phyloP scores from a whole-genome alignment of 1,284 basidiomycete species.

The Melampsora occidentalis region DNA sequence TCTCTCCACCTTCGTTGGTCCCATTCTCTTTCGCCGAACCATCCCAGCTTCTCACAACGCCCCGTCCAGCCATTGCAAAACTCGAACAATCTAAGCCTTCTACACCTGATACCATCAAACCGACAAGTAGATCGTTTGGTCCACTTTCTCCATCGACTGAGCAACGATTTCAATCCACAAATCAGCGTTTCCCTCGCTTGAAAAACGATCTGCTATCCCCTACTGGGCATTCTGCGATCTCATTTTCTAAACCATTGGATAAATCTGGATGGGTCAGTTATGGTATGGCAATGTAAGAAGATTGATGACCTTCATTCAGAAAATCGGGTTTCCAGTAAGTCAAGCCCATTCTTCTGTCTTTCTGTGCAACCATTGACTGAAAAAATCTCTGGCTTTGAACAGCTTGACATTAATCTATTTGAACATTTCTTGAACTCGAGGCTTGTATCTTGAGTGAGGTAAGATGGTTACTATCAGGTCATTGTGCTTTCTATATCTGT shows the following conservation, averaged over 20 bases:
- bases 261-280: slow-evolving; percentile 31
- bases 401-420: too few relatives aligned
- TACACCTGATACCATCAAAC: slow-evolving; percentile 9
- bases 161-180: slow-evolving; percentile 11
- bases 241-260: slow-evolving; percentile 10
- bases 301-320: too few relatives aligned
- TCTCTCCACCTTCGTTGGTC: not conserved
- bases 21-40: not conserved
- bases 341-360: too few relatives aligned
- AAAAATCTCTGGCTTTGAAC: too few relatives aligned
- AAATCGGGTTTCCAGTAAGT: too few relatives aligned
- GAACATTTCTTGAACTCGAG: too few relatives aligned
- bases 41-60: not conserved
- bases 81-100: not conserved
- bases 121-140: slow-evolving; percentile 1
- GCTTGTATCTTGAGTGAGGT: too few relatives aligned
- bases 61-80: not conserved
- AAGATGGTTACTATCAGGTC: too few relatives aligned
- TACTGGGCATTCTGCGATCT: not conserved
- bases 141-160: slow-evolving; percentile 7
- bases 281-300: slow-evolving; percentile 35
- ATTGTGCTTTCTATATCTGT: too few relatives aligned
- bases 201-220: slow-evolving; percentile 12
- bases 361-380: too few relatives aligned
- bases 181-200: not conserved